Percentiles rank a stretch among this genome's conserved stretches.
phyloP scores from a whole-genome alignment of 1,284 basidiomycete species.

The Ganoderma lingzhi region DNA sequence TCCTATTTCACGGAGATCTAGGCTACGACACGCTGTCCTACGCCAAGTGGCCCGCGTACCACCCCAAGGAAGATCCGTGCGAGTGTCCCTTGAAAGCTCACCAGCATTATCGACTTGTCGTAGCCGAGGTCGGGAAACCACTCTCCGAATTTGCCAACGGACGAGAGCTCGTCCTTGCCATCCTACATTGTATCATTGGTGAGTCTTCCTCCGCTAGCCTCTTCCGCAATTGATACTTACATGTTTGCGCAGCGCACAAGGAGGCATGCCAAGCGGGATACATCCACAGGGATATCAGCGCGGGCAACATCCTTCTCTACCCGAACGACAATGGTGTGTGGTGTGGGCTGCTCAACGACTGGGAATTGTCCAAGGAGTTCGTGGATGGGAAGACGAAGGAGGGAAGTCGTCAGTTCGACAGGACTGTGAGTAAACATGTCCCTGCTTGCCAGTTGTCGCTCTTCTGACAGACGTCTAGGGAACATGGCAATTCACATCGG shows the following conservation, averaged over 20 bases:
- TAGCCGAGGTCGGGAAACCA: slow-evolving; percentile 23
- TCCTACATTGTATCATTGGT: slow-evolving; percentile 9
- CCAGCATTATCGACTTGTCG: slow-evolving; percentile 25
- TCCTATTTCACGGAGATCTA: slow-evolving; percentile 25
- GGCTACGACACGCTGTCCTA: slow-evolving; percentile 1
- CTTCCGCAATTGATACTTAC: not conserved
- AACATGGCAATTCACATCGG: slow-evolving; percentile 27
- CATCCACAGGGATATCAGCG: slow-evolving; percentile 25
- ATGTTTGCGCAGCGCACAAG: not conserved
- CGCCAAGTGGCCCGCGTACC: not conserved
- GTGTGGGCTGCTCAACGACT: slow-evolving; percentile 11
- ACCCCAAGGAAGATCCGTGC: not conserved
- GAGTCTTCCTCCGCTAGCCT: not conserved
- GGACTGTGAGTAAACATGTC: slow-evolving; percentile 10
- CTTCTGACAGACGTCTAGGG: slow-evolving; percentile 5
- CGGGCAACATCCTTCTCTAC: slow-evolving; percentile 21
- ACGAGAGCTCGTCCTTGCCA: not conserved
- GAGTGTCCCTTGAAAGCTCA: slow-evolving; percentile 16
- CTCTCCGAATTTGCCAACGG: slow-evolving; percentile 13
- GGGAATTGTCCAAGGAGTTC: slow-evolving; percentile 18
- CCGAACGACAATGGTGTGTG: not conserved
- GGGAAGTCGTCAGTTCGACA: slow-evolving; percentile 2
- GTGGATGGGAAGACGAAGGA: not conserved
- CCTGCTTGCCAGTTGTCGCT: not conserved
- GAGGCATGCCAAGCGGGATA: slow-evolving; percentile 8